Percentiles rank a stretch among this genome's conserved stretches.
Evolutionary conservation across 2,329 filamentous ascomycete species (phyloP).

Genomic region (Pseudogymnoascus sp.): DNA sequence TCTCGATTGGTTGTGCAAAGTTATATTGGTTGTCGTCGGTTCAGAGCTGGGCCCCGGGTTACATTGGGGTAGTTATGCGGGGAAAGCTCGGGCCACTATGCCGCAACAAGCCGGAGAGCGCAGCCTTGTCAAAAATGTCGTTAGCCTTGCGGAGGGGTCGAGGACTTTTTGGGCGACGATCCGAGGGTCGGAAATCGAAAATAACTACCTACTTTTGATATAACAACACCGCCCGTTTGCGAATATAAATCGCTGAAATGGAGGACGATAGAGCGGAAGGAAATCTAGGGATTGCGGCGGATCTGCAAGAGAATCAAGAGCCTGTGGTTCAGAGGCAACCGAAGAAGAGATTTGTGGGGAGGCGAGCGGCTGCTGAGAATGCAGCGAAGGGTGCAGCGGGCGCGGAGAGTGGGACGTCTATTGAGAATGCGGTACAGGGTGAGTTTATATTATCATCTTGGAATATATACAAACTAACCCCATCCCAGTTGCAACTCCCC

Average conservation of each 20-base stretch:
- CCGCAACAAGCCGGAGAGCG: not conserved
- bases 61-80: constrained; percentile 6
- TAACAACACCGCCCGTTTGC: not conserved
- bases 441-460: constrained; percentile 13
- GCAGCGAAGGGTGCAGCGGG: constrained; percentile 33
- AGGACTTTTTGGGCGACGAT: constrained; percentile 1
- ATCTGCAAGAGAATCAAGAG: constrained; percentile 51
- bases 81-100: constrained; percentile 7
- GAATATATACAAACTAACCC: not conserved
- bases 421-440: constrained; percentile 62
- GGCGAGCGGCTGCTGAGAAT: constrained; percentile 61
- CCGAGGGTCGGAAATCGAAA: not conserved
- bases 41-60: not conserved
- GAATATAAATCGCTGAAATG: constrained; percentile 40
- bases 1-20: not conserved
- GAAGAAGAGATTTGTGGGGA: constrained; percentile 85
- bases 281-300: constrained; percentile 61
- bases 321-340: constrained; percentile 55
- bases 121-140: constrained; percentile 9
- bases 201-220: not conserved
- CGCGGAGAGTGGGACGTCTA: constrained; percentile 26
- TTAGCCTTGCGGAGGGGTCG: constrained; percentile 3
- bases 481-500: constrained; percentile 39
- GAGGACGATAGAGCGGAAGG: constrained; percentile 65
- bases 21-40: not conserved